Base-by-base conservation (phyloP, 78 protist genomes). In the Andalucia godoyi region DNA sequence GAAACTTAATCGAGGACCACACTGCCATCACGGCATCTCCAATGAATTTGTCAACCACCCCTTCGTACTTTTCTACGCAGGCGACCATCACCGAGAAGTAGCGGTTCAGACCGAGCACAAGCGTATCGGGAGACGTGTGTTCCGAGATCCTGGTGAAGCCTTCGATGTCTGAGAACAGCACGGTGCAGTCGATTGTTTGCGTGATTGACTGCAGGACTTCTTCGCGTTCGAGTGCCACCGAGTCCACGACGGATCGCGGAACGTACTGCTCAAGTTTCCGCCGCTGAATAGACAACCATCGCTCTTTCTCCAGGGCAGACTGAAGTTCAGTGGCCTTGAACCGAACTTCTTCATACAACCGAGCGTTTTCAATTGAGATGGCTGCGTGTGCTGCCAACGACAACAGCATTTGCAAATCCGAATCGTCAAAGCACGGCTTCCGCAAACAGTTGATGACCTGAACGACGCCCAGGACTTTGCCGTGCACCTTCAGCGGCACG, bases 31-130 rank as follows among this genome's bases (percentile, higher is more conserved):
- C 66, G 27, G 67, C 57, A 29, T 74, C 79, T 1, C 79, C 79
- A 49, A 74, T 74, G 55, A 40, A 74, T 49, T 74, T 74, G 65
- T 74, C 79, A n/a, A 76, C 32, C 45, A 61, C 2, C 27, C 81
- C 81, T n/a, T 59, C 60, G 67, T 76, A 55, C n/a, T n/a, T n/a
- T n/a, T n/a, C n/a, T n/a, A n/a, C n/a, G n/a, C n/a, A n/a, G n/a
- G n/a, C n/a, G n/a, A n/a, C 64, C 64, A 58, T 58, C 10, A 17
- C 13, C 45, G 25, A 41, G 45, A 58, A 58, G 64, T 58, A 58
- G 27, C 34, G 47, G 45, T 58, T 58, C 38, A 58, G 17, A 21
- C 47, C 34, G 13, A 23, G 41, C 38, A 58, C 64, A 21, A 58
- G 47, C 45, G 25, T 41, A 13, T 33, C 45, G 9, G 64, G 47